Conservation (phyloP, 805 yeast species). For the Wickerhamomyces hampshirensis region DNA sequence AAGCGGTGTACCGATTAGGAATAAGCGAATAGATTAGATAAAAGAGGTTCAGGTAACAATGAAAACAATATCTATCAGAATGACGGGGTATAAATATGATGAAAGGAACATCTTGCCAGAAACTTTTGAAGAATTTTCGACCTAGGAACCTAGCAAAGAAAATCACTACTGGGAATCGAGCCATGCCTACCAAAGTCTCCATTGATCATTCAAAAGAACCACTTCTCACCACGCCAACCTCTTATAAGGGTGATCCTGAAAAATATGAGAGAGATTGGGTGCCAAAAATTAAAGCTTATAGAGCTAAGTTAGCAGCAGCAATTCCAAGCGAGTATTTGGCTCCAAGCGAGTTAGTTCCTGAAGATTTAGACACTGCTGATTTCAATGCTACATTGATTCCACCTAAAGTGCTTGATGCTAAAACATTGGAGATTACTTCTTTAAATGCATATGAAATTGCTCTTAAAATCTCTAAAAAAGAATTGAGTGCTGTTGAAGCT, state of each 20-base stretch:
- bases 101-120: no score
- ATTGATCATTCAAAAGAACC: constrained; percentile 13
- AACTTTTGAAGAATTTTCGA: no score
- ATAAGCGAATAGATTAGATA: no score
- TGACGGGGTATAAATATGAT: no score
- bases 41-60: no score
- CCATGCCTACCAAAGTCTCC: no score
- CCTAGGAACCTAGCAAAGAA: no score
- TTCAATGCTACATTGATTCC: constrained; percentile 18
- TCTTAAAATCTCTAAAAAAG: constrained; percentile 17
- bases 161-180: no score
- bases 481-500: constrained; percentile 35
- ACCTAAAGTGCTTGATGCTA: constrained; percentile 10
- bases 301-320: constrained; percentile 8
- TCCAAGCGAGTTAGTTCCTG: constrained; percentile 11
- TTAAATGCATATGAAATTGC: constrained; percentile 5
- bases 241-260: constrained; percentile 10
- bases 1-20: no score
- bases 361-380: constrained; percentile 10
- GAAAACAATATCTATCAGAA: no score
- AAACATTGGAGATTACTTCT: constrained; percentile 7
- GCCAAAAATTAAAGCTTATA: constrained; percentile 17
- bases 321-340: constrained; percentile 15
- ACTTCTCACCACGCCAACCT: neutral
- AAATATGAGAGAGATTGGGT: constrained; percentile 12